These are phyloP conservation scores for Xerocomellus intermedius DNA, from an alignment of 768 basidiomycete genomes.

Conservation along the genomic window DNA sequence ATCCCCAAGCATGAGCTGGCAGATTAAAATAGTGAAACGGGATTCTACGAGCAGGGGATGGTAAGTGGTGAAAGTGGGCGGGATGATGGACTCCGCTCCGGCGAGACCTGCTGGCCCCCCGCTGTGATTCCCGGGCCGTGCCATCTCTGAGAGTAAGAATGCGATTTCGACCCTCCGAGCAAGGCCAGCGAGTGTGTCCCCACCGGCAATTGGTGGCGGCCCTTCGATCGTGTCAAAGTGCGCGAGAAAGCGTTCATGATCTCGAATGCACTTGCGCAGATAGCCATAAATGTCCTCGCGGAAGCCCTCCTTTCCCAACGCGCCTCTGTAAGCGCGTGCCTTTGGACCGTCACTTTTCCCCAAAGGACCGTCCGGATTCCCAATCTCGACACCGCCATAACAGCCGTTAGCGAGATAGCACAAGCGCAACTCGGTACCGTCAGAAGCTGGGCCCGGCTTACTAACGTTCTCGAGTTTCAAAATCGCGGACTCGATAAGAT, in stretches of 20 bases:
- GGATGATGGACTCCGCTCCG: conserved; percentile 36
- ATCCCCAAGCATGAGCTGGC: conserved; percentile 75
- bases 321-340: conserved; percentile 58
- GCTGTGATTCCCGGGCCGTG: conserved; percentile 58
- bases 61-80: conserved; percentile 80
- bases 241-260: conserved; percentile 79
- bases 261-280: conserved; percentile 74
- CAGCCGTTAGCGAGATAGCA: conserved; percentile 72
- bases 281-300: conserved; percentile 58
- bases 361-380: conserved; percentile 75
- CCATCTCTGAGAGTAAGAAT: conserved; percentile 63
- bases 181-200: conserved; percentile 34
- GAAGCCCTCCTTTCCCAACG: conserved; percentile 53
- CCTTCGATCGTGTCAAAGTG: conserved; percentile 79
- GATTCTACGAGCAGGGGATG: conserved; percentile 89
- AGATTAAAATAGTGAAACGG: conserved; percentile 76
- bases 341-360: conserved; percentile 60
- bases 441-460: conserved; percentile 50
- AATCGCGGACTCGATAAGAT: conserved; percentile 70
- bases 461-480: conserved; percentile 67
- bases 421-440: conserved; percentile 74
- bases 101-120: conserved; percentile 34
- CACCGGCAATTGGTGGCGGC: conserved; percentile 14
- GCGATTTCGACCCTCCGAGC: conserved; percentile 62
- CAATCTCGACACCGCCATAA: conserved; percentile 85